Conservation (phyloP, 1,284 basidiomycete genomes). For the Anthracocystis walkeri region DNA sequence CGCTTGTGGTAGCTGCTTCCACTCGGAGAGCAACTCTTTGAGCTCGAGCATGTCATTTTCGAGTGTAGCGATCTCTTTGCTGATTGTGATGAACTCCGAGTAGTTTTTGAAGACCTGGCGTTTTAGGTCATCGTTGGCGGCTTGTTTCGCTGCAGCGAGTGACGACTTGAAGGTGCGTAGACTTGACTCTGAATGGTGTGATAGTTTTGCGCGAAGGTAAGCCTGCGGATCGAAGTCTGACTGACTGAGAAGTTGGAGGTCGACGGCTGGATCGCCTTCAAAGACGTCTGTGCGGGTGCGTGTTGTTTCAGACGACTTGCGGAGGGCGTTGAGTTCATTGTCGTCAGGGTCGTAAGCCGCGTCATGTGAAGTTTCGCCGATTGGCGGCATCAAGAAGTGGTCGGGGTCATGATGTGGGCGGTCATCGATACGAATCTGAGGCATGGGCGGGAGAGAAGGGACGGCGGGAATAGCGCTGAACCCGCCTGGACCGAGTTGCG, state of each 20-base stretch:
- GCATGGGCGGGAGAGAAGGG: constrained; percentile 49
- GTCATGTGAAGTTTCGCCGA: constrained; percentile 47
- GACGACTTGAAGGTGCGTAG: constrained; percentile 50
- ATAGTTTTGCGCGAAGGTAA: constrained; percentile 57
- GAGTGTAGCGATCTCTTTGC: constrained; percentile 93
- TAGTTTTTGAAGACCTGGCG: constrained; percentile 74
- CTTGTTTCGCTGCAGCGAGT: constrained; percentile 46
- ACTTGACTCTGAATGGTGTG: constrained; percentile 59
- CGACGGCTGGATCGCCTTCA: constrained; percentile 52
- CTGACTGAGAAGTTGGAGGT: constrained; percentile 54
- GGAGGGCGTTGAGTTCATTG: constrained; percentile 29
- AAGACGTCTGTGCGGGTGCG: constrained; percentile 40
- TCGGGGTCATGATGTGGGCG: constrained; percentile 19
- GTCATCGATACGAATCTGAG: constrained; percentile 28
- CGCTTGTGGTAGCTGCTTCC: constrained; percentile 73
- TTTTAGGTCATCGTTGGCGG: constrained; percentile 61
- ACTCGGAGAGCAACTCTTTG: constrained; percentile 91
- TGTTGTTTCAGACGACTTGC: constrained; percentile 28
- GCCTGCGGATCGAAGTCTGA: constrained; percentile 65
- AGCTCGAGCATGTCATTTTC: constrained; percentile 98
- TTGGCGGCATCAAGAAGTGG: constrained; percentile 17
- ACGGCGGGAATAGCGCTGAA: constrained; percentile 46
- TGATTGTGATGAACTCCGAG: constrained; percentile 93
- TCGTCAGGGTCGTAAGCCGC: constrained; percentile 34
- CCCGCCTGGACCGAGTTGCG: constrained; percentile 56